Base-by-base conservation (phyloP, 2,329 filamentous ascomycete species). In the Sclerotinia nivalis region DNA sequence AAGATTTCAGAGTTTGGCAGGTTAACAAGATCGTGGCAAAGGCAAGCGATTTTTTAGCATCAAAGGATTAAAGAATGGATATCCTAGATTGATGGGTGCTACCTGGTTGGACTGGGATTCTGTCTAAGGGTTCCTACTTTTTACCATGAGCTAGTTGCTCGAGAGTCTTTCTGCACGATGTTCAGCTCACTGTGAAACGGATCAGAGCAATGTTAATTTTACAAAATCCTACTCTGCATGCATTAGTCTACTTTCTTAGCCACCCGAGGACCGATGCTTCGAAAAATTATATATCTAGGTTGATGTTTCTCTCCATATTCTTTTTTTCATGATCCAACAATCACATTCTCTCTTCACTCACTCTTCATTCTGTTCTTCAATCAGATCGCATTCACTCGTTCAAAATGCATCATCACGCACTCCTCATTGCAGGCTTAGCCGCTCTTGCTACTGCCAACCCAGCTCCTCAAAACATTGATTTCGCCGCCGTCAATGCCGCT, bases 361-460 rank as follows among this genome's bases (percentile, higher is more conserved):
- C 60, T 58, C 34, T 68, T 62, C 28, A 73, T 71, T 71, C 69
- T 60, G 15, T 43, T 43, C 40, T 43, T 66, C 50, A 69, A 59
- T 28, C 59, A 45, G 20, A 8, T 50, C 60, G 31, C 45, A 25
- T 50, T n/a, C 15, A 37, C 31, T 64, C 31, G 4, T 50, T 50
- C 22, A 40, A 64, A 50, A 64, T 64, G 60, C 60, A 64, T 50
- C 34, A 49, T 64, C 47, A 49, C 15, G 31, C 60, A 50, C 31
- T 70, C 25, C 43, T 71, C 54, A 20, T 73, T 54, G 70, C 69
- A 43, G 72, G 71, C 52, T 55, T 73, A 58, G 71, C 64, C 50
- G 70, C 73, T 45, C 13, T 73, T 68, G 71, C 55, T 47, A 58
- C 54, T 25, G 70, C 73, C 43, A 69, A 65, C 20, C 72, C 71